Percentiles rank a stretch among this genome's conserved stretches.
phyloP scores from a whole-genome alignment of 345 rosid genomes.

The Murraya paniculata region DNA sequence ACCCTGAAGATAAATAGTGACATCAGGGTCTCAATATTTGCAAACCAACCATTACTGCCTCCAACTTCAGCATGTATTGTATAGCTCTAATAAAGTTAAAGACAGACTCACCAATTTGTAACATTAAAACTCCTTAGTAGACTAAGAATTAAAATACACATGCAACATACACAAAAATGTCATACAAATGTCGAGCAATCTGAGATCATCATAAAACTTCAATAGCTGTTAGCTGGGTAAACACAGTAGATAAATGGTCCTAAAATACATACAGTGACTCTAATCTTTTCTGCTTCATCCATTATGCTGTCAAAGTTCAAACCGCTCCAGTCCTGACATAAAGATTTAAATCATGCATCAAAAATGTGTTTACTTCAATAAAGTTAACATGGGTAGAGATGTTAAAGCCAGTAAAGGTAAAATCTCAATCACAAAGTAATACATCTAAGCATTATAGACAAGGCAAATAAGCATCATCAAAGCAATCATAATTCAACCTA shows the following conservation, averaged over 20 bases:
- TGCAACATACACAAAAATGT: background rate
- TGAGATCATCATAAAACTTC: background rate
- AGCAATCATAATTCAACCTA: background rate
- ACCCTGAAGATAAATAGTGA: conserved; percentile 57
- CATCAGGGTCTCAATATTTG: conserved; percentile 4
- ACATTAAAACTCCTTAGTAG: background rate
- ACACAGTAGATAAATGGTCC: background rate
- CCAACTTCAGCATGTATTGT: background rate
- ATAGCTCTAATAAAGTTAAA: background rate
- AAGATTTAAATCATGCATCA: conserved; percentile 2
- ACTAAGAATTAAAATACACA: background rate
- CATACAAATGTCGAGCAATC: background rate
- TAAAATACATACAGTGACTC: conserved; percentile 62
- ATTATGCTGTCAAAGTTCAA: conserved; percentile 82
- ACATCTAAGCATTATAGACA: background rate
- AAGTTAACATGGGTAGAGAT: background rate
- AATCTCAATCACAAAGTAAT: background rate
- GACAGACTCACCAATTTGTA: conserved; percentile 3
- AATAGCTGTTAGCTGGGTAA: background rate
- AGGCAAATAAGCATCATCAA: background rate
- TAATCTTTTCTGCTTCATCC: conserved; percentile 86
- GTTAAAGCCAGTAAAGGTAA: background rate
- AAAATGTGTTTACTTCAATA: background rate
- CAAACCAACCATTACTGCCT: background rate
- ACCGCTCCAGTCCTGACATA: conserved; percentile 95